Evolutionary conservation across 1,139 yeast species (phyloP), one percentile per base, ranked within the genome.

Genomic region (Blastobotrys proliferans): DNA sequence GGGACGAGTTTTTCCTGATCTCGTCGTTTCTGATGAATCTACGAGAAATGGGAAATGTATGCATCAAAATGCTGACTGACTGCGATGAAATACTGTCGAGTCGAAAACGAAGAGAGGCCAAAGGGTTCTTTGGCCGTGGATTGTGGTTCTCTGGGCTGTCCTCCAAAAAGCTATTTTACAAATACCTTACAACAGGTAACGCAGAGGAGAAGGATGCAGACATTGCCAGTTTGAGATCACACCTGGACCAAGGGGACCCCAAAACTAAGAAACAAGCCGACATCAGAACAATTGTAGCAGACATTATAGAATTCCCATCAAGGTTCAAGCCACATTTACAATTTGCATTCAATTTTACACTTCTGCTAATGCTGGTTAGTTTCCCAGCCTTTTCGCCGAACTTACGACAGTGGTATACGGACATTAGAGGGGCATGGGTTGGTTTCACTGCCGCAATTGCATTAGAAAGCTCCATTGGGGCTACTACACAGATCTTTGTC

Each of bases 371-470:
- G 66, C 50, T 72, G 1, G 67, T 72, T 1, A 67, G 76, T 0
- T 72, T 73, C 47, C 78, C 78, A 0, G 74, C 72, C 66, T 74
- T 70, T 51, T 59, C 69, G 13, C 73, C 74, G 0, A 63, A 64
- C 32, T 53, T 69, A 38, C 61, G 77, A 40, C 54, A 58, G 11
- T 74, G 78, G 78, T 74, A 71, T 47, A 58, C 57, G 8, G 62
- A 66, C 25, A 62, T 69, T 25, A 63, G 72, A 45, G 79, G 78
- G 35, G 60, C 72, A 1, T 74, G 79, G 79, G 67, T 72, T 9
- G 78, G 77, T 20, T 74, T 74, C 59, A 74, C 72, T 6, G 73
- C 76, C 44, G 69, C 71, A 36, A 53, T 74, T 37, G 73, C 72
- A 16, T 47, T 73, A 18, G 79, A 74, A 47, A 73, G 76, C 0